Conservation (phyloP, 2,329 filamentous ascomycete genomes). For the Ascochyta viciae-villosae region DNA sequence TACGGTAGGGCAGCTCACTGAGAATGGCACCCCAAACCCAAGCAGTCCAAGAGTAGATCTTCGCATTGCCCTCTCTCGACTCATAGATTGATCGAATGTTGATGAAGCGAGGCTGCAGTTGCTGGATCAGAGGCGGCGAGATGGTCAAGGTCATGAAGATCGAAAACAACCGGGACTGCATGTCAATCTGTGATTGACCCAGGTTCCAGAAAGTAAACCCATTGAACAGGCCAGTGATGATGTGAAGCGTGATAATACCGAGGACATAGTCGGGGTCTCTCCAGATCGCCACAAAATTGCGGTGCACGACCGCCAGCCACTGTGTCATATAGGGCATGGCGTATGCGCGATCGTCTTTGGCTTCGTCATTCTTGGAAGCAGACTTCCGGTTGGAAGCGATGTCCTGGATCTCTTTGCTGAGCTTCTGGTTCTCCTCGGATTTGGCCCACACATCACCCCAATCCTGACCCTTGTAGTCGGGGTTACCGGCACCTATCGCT, state of each 20-base stretch:
- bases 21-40: conserved; percentile 71
- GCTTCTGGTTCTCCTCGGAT: conserved; percentile 48
- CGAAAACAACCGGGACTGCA: conserved; percentile 71
- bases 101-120: conserved; percentile 76
- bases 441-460: conserved; percentile 56
- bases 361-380: conserved; percentile 42
- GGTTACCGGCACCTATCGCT: conserved; percentile 53
- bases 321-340: conserved; percentile 54
- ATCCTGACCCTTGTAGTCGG: conserved; percentile 53
- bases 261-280: conserved; percentile 71
- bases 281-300: conserved; percentile 67
- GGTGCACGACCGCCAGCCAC: conserved; percentile 50
- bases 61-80: conserved; percentile 75
- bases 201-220: conserved; percentile 59
- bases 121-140: conserved; percentile 75
- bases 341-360: conserved; percentile 54
- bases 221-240: conserved; percentile 59
- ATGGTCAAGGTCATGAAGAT: conserved; percentile 81
- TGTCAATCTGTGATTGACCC: conserved; percentile 50
- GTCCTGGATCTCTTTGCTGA: conserved; percentile 51
- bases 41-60: conserved; percentile 79
- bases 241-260: conserved; percentile 58
- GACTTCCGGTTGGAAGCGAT: conserved; percentile 47
- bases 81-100: conserved; percentile 71
- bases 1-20: conserved; percentile 73